Conservation (phyloP, 1,284 basidiomycete genomes). For the Xanthoconium separans region DNA sequence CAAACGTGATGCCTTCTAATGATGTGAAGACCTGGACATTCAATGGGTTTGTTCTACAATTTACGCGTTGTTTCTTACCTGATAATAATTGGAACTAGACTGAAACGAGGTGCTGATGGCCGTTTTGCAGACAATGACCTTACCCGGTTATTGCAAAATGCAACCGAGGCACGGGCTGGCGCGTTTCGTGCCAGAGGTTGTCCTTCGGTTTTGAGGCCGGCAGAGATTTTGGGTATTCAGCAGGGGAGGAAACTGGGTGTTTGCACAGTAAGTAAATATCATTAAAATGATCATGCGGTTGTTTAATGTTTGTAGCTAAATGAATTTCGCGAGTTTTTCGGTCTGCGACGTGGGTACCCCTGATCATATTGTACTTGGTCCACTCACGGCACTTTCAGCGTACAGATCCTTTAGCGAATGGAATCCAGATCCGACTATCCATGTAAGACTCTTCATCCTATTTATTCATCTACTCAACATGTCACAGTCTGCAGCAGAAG, state of each 20-base stretch:
- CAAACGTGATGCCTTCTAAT: constrained; percentile 35
- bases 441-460: constrained; percentile 39
- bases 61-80: neutral
- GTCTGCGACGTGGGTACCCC: constrained; percentile 42
- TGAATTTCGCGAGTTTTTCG: constrained; percentile 62
- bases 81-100: constrained; percentile 35
- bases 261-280: constrained; percentile 55
- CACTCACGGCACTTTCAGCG: constrained; percentile 34
- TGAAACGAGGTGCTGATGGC: constrained; percentile 54
- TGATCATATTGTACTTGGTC: neutral
- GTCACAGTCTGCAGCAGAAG: constrained; percentile 57
- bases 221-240: constrained; percentile 73
- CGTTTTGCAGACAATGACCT: constrained; percentile 69
- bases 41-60: constrained; percentile 40
- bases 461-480: constrained; percentile 1
- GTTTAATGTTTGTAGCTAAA: constrained; percentile 59
- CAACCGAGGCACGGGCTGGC: constrained; percentile 64
- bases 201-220: constrained; percentile 64
- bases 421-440: constrained; percentile 68
- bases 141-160: constrained; percentile 62
- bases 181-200: constrained; percentile 77
- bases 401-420: constrained; percentile 72
- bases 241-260: constrained; percentile 72
- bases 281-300: constrained; percentile 9
- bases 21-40: constrained; percentile 53